phyloP scores from a whole-genome alignment of 345 rosid species.

The Eucalyptus tenuipes region DNA sequence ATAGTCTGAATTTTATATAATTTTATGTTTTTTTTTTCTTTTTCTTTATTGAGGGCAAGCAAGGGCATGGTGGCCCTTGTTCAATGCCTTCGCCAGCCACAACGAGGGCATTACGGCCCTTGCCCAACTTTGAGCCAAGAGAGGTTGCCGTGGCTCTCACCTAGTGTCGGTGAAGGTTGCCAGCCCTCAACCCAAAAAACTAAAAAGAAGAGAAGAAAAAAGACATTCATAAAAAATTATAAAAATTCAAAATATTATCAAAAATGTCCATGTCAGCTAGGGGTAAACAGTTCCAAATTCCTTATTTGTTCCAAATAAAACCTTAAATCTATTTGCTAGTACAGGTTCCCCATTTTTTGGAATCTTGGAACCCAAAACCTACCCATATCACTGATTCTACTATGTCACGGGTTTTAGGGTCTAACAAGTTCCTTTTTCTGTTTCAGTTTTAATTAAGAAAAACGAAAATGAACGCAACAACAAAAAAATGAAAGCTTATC shows the following conservation, averaged over 20 bases:
- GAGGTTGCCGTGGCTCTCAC: neutral
- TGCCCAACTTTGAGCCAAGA: neutral
- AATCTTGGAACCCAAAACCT: accelerated
- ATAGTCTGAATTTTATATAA: too few species aligned
- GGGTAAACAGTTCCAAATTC: too few species aligned
- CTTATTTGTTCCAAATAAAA: too few species aligned
- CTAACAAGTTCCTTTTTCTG: too few species aligned
- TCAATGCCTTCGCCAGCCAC: neutral
- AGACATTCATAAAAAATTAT: accelerated
- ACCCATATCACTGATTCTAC: too few species aligned
- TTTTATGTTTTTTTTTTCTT: too few species aligned
- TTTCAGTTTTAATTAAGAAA: neutral
- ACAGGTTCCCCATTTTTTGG: too few species aligned
- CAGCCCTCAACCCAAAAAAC: neutral
- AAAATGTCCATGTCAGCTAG: neutral
- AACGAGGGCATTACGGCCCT: accelerated
- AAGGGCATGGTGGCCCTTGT: too few species aligned
- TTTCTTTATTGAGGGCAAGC: neutral
- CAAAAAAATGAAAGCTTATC: neutral
- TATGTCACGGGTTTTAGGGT: accelerated
- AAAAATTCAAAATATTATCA: too few species aligned
- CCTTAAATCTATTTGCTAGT: too few species aligned
- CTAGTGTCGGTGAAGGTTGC: neutral
- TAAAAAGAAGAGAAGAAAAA: too few species aligned
- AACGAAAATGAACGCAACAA: accelerated